Evolutionary conservation across 2,329 filamentous ascomycete genomes (phyloP).

Genomic region (Fusarium tupiense): DNA sequence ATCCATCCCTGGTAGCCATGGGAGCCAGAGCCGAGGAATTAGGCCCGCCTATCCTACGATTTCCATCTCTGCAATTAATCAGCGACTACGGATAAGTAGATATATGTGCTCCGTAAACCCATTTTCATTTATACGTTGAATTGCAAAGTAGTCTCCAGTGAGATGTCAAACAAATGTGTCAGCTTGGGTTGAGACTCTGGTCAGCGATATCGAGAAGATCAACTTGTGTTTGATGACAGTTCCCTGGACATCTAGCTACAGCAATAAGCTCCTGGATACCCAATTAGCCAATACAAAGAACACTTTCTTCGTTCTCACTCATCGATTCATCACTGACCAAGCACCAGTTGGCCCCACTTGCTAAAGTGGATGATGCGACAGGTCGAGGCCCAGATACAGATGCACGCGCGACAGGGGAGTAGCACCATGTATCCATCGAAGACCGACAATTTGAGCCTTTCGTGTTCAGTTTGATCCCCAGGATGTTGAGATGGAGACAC

Average conservation of each 20-base stretch:
- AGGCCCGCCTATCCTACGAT: constrained; percentile 41
- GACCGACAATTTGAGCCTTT: constrained; percentile 31
- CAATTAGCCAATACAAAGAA: neutral
- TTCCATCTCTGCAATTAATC: constrained; percentile 19
- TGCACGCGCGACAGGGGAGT: constrained; percentile 38
- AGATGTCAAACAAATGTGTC: neutral
- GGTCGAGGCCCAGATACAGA: constrained; percentile 39
- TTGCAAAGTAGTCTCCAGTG: neutral
- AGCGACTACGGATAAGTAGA: constrained; percentile 2
- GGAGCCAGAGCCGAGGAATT: constrained; percentile 38
- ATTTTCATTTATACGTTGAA: neutral
- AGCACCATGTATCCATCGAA: constrained; percentile 37
- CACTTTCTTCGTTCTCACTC: constrained; percentile 25
- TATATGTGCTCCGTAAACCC: neutral
- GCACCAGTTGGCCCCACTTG: constrained; percentile 29
- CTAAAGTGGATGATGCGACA: constrained; percentile 41
- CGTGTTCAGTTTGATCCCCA: constrained; percentile 42
- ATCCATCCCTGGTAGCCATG: constrained; percentile 38
- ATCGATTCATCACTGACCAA: constrained; percentile 4
- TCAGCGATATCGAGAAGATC: neutral
- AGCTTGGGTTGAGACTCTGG: neutral
- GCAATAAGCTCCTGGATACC: neutral
- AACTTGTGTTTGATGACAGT: neutral
- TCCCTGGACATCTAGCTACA: neutral
- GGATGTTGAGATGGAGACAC: constrained; percentile 27